A percentile compares a stretch with the other conserved stretches of the same genome.
phyloP scores from a whole-genome alignment of 148 eudicot species.

The Diospyros kaki region DNA sequence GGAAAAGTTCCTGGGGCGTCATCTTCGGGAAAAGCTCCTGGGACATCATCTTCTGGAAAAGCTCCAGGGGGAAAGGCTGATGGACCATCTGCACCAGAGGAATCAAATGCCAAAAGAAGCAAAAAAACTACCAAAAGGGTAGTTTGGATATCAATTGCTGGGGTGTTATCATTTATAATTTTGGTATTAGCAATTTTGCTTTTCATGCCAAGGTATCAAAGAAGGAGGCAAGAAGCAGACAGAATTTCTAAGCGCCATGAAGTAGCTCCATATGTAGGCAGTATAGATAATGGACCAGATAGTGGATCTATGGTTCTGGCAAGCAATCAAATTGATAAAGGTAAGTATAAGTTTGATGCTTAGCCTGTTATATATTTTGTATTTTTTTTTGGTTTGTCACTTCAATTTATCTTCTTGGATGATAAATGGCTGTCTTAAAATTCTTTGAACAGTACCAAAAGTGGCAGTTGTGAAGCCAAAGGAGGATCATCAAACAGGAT shows the following conservation, averaged over 20 bases:
- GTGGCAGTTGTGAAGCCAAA: constrained; percentile 40
- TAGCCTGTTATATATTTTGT: too few species aligned
- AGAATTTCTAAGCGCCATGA: constrained; percentile 54
- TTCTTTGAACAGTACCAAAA: constrained; percentile 42
- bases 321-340: constrained; percentile 49
- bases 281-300: constrained; percentile 41
- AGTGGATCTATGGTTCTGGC: constrained; percentile 33
- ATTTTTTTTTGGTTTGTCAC: not conserved
- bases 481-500: constrained; percentile 47
- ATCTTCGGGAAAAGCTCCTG: constrained; percentile 24
- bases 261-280: constrained; percentile 59
- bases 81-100: constrained; percentile 49
- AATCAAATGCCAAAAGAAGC: constrained; percentile 36
- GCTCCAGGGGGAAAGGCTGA: constrained; percentile 46
- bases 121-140: constrained; percentile 49
- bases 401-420: constrained; percentile 8
- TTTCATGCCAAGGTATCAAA: constrained; percentile 58
- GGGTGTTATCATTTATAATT: constrained; percentile 50
- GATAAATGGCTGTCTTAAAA: not conserved
- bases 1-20: not conserved
- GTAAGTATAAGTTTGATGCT: constrained; percentile 19
- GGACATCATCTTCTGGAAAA: constrained; percentile 32
- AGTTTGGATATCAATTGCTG: constrained; percentile 65
- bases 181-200: constrained; percentile 53
- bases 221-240: constrained; percentile 37